Conservation (phyloP, 2,329 filamentous ascomycete genomes). For the Ophiocordyceps unilateralis region DNA sequence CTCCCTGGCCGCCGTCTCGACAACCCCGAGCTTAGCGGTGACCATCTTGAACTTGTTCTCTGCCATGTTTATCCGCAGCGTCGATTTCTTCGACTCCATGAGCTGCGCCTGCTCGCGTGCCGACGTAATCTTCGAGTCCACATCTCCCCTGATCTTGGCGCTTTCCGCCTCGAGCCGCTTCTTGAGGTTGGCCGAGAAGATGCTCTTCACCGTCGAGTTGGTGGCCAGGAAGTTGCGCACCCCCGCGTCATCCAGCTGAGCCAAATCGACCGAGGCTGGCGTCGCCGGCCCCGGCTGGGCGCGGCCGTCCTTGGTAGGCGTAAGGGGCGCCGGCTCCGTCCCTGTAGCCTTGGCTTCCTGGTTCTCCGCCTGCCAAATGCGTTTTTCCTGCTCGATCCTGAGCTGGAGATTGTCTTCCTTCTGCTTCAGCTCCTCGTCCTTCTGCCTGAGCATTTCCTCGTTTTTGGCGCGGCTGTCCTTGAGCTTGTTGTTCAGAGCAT, state of each 20-base stretch:
- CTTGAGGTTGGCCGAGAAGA: constrained; percentile 45
- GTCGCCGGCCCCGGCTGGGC: constrained; percentile 13
- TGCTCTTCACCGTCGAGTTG: constrained; percentile 39
- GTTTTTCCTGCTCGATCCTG: constrained; percentile 44
- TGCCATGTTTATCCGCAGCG: constrained; percentile 60
- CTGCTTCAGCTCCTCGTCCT: constrained; percentile 34
- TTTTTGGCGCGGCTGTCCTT: constrained; percentile 41
- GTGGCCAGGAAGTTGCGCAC: constrained; percentile 38
- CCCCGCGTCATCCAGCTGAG: constrained; percentile 34
- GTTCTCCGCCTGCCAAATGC: constrained; percentile 42
- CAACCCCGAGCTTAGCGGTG: constrained; percentile 57
- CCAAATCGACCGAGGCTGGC: constrained; percentile 25
- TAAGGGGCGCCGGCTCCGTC: constrained; percentile 12
- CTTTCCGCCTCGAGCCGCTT: constrained; percentile 52
- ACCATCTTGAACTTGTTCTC: constrained; percentile 50
- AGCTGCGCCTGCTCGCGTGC: constrained; percentile 48
- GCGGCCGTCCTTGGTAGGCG: constrained; percentile 18
- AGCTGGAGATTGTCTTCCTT: constrained; percentile 34
- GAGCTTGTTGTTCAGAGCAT: constrained; percentile 50
- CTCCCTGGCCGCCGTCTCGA: constrained; percentile 67
- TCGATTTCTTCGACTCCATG: constrained; percentile 58
- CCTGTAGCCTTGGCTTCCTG: constrained; percentile 8
- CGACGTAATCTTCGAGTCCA: constrained; percentile 33
- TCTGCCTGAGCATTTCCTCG: constrained; percentile 35
- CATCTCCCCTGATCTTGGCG: constrained; percentile 39